Conservation (phyloP, 2,329 filamentous ascomycete genomes). For the Clonostachys solani region DNA sequence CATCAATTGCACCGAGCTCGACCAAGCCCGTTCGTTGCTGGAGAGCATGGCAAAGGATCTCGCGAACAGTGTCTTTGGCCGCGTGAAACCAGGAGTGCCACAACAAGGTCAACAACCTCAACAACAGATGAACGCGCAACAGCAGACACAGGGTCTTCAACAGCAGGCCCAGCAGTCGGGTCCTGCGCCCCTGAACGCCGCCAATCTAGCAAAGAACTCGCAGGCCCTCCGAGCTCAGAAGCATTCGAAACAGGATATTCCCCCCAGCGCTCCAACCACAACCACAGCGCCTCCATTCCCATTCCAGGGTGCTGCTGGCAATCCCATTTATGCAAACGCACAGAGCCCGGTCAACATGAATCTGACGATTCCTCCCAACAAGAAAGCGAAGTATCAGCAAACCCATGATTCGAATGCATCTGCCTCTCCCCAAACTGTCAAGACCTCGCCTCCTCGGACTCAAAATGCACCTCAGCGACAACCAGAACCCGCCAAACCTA, state of each 20-base stretch:
- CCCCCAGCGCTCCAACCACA: conserved; percentile 53
- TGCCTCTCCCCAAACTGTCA: conserved; percentile 39
- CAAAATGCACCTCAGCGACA: conserved; percentile 9
- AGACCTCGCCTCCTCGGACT: conserved; percentile 5
- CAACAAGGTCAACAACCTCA: conserved; percentile 4
- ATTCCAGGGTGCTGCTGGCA: conserved; percentile 42
- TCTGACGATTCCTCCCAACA: conserved; percentile 55
- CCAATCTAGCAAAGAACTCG: conserved; percentile 47
- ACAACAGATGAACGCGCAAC: conserved; percentile 23
- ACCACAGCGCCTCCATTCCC: conserved; percentile 49
- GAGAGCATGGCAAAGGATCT: conserved; percentile 48
- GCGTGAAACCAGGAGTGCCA: conserved; percentile 10
- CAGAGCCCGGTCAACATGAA: conserved; percentile 39
- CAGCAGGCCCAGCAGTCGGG: conserved; percentile 16
- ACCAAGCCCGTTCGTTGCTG: conserved; percentile 41
- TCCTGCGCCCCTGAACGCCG: conserved; percentile 32
- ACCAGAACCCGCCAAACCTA: conserved; percentile 30
- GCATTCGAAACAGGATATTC: conserved; percentile 34
- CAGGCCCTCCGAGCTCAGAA: conserved; percentile 35
- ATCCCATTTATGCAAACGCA: conserved; percentile 49
- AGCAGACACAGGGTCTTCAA: conserved; percentile 21
- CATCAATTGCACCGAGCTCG: conserved; percentile 45
- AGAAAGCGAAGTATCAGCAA: conserved; percentile 44
- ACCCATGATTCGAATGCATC: conserved; percentile 17
- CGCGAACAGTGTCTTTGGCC: conserved; percentile 20